phyloP scores from a whole-genome alignment of 441 rosid species.

The Brassica hybrid region DNA sequence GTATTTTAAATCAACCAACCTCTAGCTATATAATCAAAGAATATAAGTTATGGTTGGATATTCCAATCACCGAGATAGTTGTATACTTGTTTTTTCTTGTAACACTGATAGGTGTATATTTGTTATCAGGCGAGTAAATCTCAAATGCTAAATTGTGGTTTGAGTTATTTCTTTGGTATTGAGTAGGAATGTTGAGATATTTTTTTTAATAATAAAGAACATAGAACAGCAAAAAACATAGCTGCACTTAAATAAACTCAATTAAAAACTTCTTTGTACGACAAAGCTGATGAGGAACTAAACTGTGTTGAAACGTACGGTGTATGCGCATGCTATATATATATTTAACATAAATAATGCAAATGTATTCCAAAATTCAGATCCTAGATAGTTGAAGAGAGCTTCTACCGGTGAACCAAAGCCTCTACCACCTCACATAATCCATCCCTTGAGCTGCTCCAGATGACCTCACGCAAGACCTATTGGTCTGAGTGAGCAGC shows the following conservation, averaged over 20 bases:
- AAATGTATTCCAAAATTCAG: too few relatives aligned
- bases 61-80: too few relatives aligned
- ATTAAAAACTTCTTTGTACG: too few relatives aligned
- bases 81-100: background rate
- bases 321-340: too few relatives aligned
- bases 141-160: background rate
- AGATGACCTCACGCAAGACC: background rate
- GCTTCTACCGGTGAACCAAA: background rate
- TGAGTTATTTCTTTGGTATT: background rate
- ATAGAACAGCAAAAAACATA: background rate
- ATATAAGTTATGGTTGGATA: too few relatives aligned
- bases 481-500: background rate
- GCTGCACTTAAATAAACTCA: background rate
- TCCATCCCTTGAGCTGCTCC: background rate
- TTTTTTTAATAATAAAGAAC: background rate
- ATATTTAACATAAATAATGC: too few relatives aligned
- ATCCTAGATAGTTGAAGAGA: background rate
- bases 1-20: background rate
- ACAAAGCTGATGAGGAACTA: too few relatives aligned
- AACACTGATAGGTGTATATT: background rate
- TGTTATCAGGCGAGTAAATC: background rate
- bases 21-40: background rate
- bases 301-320: too few relatives aligned
- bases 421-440: background rate
- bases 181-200: background rate